These are phyloP conservation scores for Vigna mungo DNA, from an alignment of 306 rosid genomes.

Conservation along the genomic window DNA sequence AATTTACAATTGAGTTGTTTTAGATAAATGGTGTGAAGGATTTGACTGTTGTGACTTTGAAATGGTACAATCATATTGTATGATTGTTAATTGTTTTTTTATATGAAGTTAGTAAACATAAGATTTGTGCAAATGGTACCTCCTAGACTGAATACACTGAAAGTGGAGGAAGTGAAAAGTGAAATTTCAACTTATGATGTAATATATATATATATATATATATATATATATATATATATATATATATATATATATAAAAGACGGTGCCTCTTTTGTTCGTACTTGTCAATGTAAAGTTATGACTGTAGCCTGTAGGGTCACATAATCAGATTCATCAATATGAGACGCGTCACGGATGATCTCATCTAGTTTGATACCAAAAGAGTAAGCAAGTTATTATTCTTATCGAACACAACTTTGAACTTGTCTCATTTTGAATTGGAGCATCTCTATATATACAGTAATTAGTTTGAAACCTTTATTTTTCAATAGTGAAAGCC, in stretches of 20 bases:
- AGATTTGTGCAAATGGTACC: constrained; percentile 35
- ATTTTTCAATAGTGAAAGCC: neutral
- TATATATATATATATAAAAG: too few species aligned
- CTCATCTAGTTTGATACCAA: too few species aligned
- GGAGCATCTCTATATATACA: too few species aligned
- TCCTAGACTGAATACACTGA: constrained; percentile 11
- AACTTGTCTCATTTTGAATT: too few species aligned
- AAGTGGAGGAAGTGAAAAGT: neutral
- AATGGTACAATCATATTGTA: neutral
- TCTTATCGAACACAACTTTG: too few species aligned
- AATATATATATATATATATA: too few species aligned
- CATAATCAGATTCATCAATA: too few species aligned
- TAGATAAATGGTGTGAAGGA: neutral
- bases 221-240: too few species aligned
- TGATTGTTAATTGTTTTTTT: neutral
- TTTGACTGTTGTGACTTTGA: neutral
- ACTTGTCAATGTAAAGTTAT: too few species aligned
- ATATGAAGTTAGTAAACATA: neutral
- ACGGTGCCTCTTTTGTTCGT: too few species aligned
- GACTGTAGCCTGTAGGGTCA: too few species aligned
- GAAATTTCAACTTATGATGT: neutral
- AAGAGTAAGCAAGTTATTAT: neutral
- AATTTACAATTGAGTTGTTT: neutral
- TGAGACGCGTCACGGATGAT: too few species aligned
- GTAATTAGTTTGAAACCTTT: neutral